Base-by-base conservation (phyloP, 2,329 filamentous ascomycete genomes). In the Corynespora cassiicola region DNA sequence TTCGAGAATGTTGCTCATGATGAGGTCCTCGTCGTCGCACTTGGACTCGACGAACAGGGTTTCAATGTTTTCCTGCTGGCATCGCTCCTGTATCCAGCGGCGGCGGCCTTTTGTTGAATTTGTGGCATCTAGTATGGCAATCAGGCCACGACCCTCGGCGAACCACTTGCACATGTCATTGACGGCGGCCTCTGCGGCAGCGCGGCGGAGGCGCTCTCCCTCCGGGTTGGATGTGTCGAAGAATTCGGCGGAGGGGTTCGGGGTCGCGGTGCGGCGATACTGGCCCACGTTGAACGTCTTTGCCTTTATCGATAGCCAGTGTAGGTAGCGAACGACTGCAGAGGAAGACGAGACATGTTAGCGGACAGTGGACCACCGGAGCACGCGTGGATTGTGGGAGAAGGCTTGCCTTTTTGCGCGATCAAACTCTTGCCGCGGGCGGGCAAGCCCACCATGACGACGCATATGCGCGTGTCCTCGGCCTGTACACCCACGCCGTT, bases 1-100 rank as follows among this genome's bases (percentile, higher is more conserved):
- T 65, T 96, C 91, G 52, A 91, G 84, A 53, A 99, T 96, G 69
- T 99, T 99, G 76, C 85, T 88, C 90, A 96, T 96, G 73, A 99
- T 96, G 52, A 97, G 76, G 28, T 92, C 87, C 67, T 97, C 91
- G 55, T 96, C 86, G 63, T 99, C 92, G 68, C 94, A 99, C 66
- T 94, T 95, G 56, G 89, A 95, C 75, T 99, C 94, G 31, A 99
- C 94, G 56, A 95, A 99, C 31, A 99, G 75, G 7, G 95, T 91
- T 65, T 96, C 90, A 44, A 97, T 85, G 37, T 85, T 84, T 51
- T 92, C 84, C 9, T 79, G 77, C 6, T 79, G 76, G 66, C 91
- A 94, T 31, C 81, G 79, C 46, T 96, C 86, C 54, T 89, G 79
- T 59, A 99, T 94, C 94, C 94, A 99, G 63, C 86, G 84, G 50